Percentiles rank a stretch among this genome's conserved stretches.
These are phyloP conservation scores for Nitzschia sp. DNA, from an alignment of 108 stramenopile genomes.

Conservation along the genomic window DNA sequence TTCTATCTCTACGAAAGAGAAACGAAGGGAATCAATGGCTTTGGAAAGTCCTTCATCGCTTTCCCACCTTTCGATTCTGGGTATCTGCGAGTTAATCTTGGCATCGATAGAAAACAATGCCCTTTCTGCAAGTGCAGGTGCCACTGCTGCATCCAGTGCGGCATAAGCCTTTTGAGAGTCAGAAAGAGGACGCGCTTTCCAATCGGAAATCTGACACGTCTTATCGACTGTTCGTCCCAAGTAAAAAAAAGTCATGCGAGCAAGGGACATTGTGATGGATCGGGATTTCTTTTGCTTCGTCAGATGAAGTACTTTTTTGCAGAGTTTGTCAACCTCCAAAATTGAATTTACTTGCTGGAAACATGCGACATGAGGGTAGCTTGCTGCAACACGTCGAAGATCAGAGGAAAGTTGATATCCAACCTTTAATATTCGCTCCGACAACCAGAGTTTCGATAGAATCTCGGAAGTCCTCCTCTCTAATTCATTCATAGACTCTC, in stretches of 20 bases:
- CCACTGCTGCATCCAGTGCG: conserved; percentile 47
- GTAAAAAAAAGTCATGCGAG: conserved; percentile 29
- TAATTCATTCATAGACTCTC: conserved; percentile 21
- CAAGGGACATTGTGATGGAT: conserved; percentile 30
- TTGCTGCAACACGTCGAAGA: conserved; percentile 28
- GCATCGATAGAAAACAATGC: conserved; percentile 20
- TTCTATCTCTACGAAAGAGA: conserved; percentile 5
- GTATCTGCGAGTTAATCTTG: background rate
- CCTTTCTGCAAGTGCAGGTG: conserved; percentile 20
- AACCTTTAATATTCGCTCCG: conserved; percentile 26
- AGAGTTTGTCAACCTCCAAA: conserved; percentile 26
- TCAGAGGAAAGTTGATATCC: conserved; percentile 38
- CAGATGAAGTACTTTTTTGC: conserved; percentile 22
- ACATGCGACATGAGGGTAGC: conserved; percentile 37
- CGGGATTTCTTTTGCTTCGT: conserved; percentile 29
- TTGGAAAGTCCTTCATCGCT: conserved; percentile 13
- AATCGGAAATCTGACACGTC: conserved; percentile 45
- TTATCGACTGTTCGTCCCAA: conserved; percentile 37
- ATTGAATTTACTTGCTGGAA: conserved; percentile 33
- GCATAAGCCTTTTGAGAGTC: conserved; percentile 41
- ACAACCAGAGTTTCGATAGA: conserved; percentile 12
- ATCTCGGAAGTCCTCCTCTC: conserved; percentile 13
- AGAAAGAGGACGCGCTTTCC: conserved; percentile 33
- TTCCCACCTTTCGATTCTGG: conserved; percentile 12
- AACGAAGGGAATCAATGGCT: conserved; percentile 9